A percentile compares a stretch with the other conserved stretches of the same genome.
Evolutionary conservation across 2,329 filamentous ascomycete species (phyloP).

Genomic region (Pyrenochaeta sp.): DNA sequence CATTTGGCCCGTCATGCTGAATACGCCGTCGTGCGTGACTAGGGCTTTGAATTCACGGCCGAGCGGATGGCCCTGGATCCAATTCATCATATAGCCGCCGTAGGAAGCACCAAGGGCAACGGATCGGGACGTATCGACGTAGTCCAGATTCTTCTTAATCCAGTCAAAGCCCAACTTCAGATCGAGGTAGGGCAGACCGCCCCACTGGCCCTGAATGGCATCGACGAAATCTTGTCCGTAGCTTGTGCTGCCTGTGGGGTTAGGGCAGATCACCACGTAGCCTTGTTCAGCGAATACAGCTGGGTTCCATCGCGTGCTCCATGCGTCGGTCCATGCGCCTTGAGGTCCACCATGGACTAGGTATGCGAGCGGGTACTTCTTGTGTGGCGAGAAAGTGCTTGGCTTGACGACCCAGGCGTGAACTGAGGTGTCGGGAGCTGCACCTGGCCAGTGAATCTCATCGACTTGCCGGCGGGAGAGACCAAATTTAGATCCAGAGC

Average conservation of each 20-base stretch:
- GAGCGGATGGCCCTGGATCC: slow-evolving; percentile 87
- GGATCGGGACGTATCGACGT: slow-evolving; percentile 72
- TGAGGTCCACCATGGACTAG: slow-evolving; percentile 86
- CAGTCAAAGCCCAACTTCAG: slow-evolving; percentile 80
- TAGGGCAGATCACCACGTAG: slow-evolving; percentile 81
- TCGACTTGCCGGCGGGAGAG: slow-evolving; percentile 68
- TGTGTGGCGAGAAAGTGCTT: slow-evolving; percentile 67
- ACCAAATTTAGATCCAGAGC: slow-evolving; percentile 71
- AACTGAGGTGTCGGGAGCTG: slow-evolving; percentile 65
- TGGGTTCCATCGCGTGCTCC: slow-evolving; percentile 86
- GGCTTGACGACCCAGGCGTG: slow-evolving; percentile 74
- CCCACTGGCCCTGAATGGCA: slow-evolving; percentile 82
- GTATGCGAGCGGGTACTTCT: slow-evolving; percentile 81
- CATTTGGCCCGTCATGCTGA: slow-evolving; percentile 64
- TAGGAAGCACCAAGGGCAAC: slow-evolving; percentile 74
- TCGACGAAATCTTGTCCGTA: slow-evolving; percentile 82
- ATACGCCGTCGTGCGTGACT: slow-evolving; percentile 88
- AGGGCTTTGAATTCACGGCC: slow-evolving; percentile 87
- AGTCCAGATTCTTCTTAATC: slow-evolving; percentile 69
- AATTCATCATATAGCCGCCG: slow-evolving; percentile 65
- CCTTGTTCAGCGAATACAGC: slow-evolving; percentile 87
- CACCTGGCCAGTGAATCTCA: slow-evolving; percentile 74
- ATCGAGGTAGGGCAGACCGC: slow-evolving; percentile 83
- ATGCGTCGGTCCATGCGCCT: slow-evolving; percentile 75
- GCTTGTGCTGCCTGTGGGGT: slow-evolving; percentile 82